Evolutionary conservation across 768 basidiomycete species (phyloP).

Genomic region (Psilocybe tampanensis): DNA sequence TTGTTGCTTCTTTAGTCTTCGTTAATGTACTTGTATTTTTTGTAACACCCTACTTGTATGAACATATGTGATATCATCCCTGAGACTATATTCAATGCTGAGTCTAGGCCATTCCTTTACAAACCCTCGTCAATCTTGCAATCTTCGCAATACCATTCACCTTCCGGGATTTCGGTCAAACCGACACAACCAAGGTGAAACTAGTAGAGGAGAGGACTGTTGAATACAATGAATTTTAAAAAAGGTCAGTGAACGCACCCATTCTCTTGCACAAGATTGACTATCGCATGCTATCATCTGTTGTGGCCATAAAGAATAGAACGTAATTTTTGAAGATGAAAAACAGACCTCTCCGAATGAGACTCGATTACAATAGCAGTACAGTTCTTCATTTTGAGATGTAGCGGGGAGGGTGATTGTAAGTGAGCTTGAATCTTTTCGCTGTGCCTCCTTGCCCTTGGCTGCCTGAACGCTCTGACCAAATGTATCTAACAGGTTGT

Average conservation of each 20-base stretch:
- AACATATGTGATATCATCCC: not conserved
- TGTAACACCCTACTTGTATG: too few relatives aligned
- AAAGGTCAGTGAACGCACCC: slow-evolving; percentile 57
- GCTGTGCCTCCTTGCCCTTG: slow-evolving; percentile 22
- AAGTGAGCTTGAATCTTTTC: slow-evolving; percentile 27
- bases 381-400: slow-evolving; percentile 51
- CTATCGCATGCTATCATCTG: slow-evolving; percentile 91
- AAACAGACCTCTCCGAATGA: slow-evolving; percentile 79
- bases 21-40: too few relatives aligned
- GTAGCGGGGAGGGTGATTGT: slow-evolving; percentile 40
- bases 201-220: slow-evolving; percentile 35
- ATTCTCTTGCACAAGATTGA: slow-evolving; percentile 71
- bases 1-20: too few relatives aligned
- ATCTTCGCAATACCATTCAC: slow-evolving; percentile 74
- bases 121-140: slow-evolving; percentile 46
- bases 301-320: slow-evolving; percentile 12
- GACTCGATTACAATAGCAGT: slow-evolving; percentile 81
- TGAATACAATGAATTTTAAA: not conserved
- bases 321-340: slow-evolving; percentile 3
- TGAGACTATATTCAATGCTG: not conserved
- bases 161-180: slow-evolving; percentile 57
- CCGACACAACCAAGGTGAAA: slow-evolving; percentile 76
- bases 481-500: slow-evolving; percentile 11
- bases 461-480: slow-evolving; percentile 7
- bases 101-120: not conserved